phyloP scores from a whole-genome alignment of 345 rosid genomes.

The Pistacia atlantica region DNA sequence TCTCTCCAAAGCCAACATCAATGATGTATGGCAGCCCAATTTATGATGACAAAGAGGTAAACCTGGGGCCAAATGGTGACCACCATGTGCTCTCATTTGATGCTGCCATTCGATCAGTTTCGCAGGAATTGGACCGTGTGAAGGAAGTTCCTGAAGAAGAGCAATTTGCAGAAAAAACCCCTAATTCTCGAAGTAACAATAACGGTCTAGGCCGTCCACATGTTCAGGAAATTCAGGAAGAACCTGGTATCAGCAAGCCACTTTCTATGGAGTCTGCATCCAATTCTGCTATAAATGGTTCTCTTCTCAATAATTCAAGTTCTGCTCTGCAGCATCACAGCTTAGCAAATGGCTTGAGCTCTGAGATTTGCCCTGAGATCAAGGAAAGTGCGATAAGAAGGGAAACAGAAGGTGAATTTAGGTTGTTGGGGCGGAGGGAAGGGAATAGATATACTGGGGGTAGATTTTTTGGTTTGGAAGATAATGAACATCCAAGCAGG shows the following conservation, averaged over 20 bases:
- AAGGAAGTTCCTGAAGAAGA: conserved; percentile 61
- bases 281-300: conserved; percentile 30
- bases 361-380: conserved; percentile 51
- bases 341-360: conserved; percentile 52
- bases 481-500: conserved; percentile 70
- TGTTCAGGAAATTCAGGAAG: conserved; percentile 78
- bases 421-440: conserved; percentile 89
- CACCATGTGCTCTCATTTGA: conserved; percentile 79
- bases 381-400: conserved; percentile 98
- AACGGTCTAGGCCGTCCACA: conserved; percentile 25
- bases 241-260: conserved; percentile 38
- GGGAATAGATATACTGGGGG: conserved; percentile 69
- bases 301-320: conserved; percentile 34
- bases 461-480: conserved; percentile 76
- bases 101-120: conserved; percentile 91
- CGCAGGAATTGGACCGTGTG: conserved; percentile 65
- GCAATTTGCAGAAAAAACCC: conserved; percentile 30
- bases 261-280: conserved; percentile 21
- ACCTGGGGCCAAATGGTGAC: conserved; percentile 44
- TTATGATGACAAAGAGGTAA: conserved; percentile 55
- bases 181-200: conserved; percentile 22
- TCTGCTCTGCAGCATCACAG: conserved; percentile 27
- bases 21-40: conserved; percentile 72
- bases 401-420: conserved; percentile 99
- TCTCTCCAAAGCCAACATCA: conserved; percentile 63